Conservation (phyloP, 1,139 yeast species). For the Candida mesenterica region DNA sequence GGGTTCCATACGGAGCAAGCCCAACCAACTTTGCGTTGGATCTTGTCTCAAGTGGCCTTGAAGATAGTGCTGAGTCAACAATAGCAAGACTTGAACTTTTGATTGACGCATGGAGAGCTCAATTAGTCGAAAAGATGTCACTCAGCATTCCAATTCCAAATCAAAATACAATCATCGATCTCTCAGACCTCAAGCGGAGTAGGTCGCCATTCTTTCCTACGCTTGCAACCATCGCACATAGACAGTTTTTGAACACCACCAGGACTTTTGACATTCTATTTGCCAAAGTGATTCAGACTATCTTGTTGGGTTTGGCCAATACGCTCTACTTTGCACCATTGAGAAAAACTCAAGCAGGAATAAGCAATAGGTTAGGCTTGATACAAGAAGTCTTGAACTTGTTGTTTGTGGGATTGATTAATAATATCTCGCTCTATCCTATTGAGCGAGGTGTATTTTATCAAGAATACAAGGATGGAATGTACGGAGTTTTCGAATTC, state of each 20-base stretch:
- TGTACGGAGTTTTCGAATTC: constrained; percentile 22
- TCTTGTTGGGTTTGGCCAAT: constrained; percentile 19
- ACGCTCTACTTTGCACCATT: constrained; percentile 25
- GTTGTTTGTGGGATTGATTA: constrained; percentile 24
- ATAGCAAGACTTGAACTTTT: constrained; percentile 6
- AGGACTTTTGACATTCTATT: constrained; percentile 62
- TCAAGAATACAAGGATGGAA: constrained; percentile 24
- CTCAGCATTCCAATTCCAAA: neutral
- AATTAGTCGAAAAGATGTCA: neutral
- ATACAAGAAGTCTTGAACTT: constrained; percentile 23
- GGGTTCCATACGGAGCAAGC: constrained; percentile 14
- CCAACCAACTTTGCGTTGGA: constrained; percentile 22
- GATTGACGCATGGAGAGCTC: constrained; percentile 15
- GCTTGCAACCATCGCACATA: constrained; percentile 27
- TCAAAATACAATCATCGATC: neutral
- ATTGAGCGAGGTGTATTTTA: constrained; percentile 23
- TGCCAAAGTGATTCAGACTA: constrained; percentile 53
- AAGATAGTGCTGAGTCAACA: constrained; percentile 16
- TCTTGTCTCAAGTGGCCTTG: no score
- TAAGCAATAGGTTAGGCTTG: constrained; percentile 23
- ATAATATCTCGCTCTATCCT: constrained; percentile 24
- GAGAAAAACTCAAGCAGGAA: constrained; percentile 18
- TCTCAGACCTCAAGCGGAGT: constrained; percentile 17
- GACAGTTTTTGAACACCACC: constrained; percentile 47
- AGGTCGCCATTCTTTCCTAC: constrained; percentile 20